Base-by-base conservation (phyloP, 108 stramenopile species). In the Cyclotella choctawhatcheeana region DNA sequence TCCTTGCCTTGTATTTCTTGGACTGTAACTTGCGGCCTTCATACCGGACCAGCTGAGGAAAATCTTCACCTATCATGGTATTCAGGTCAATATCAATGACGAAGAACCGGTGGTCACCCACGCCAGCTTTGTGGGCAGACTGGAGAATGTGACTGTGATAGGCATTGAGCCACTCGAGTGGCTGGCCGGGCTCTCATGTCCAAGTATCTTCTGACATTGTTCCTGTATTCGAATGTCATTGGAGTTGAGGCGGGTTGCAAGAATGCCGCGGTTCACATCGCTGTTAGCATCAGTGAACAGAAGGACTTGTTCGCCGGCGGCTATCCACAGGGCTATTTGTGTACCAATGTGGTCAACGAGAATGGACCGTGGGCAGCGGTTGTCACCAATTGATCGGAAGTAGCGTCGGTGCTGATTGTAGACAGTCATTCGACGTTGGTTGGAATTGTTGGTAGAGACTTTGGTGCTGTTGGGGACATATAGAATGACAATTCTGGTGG, bases 231-330 rank as follows among this genome's bases (percentile, higher is more conserved):
- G 8, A 48, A 48, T n/a, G 18, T 48, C 47, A 48, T 8, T 4
- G 4, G 12, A 4, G 8, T 4, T 48, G 4, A 48, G n/a, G n/a
- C 16, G 16, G 16, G 4, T 48, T 4, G 47, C 47, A 8, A 48
- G 47, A 4, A 10, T 10, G 4, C 47, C 47, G 8, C 16, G 8
- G 17, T 48, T n/a, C 8, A 48, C 47, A 48, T 48, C n/a, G 8
- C n/a, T n/a, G n/a, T 48, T 48, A n/a, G 47, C 47, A 48, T 48
- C 47, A n/a, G n/a, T 48, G n/a, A n/a, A 48, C 16, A 48, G 47
- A n/a, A 48, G 12, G 8, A 48, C 47, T n/a, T 48, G 16, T n/a
- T 48, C 47, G 18, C 47, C 47, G 18, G 8, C n/a, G 12, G 47
- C 47, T n/a, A n/a, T 48, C 8, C 47, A 48, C 4, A n/a, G 8